Evolutionary conservation across 208 protist species (phyloP), one percentile per base, ranked within the genome.

Genomic region (Histomonas meleagridis): DNA sequence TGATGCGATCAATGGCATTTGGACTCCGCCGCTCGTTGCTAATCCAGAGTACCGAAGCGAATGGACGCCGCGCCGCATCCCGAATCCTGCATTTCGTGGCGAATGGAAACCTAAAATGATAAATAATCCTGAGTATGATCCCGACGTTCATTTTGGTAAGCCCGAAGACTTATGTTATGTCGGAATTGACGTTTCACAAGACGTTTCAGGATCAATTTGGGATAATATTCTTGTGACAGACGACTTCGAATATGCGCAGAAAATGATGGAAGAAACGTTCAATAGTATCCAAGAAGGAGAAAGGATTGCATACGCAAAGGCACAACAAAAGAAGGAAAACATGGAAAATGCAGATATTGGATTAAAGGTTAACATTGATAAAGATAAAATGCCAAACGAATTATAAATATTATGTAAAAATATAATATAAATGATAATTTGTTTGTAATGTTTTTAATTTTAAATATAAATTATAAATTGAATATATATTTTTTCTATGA

Each of bases 51-150:
- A 91, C 79, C 86, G 92, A 62, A 93, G 93, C 48, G 92, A 93
- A 51, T 95, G 93, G 93, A 65, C 38, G 43, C 49, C 92, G 23
- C 72, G 48, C 12, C 0, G 49, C 46, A 92, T 95, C 49, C 62
- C 76, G 55, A 95, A 95, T 91, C 94, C 94, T 5, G 94, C 69
- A 1, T 95, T 94, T 91, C 93, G 93, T 46, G 94, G 93, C 48
- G 32, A 40, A n/a, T 95, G 94, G 94, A 91, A 62, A 90, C 91
- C 93, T 48, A 91, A 91, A 18, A 78, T 93, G 55, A 92, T 95
- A 23, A 40, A 49, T 2, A 95, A 95, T 76, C 94, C 94, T 16
- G 81, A 76, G 32, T 92, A 93, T 92, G 93, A 91, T 79, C 78
- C 90, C 5, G 91, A 91, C 60, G 21, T 28, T 5, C n/a, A 90